Evolutionary conservation across 352 stramenopile genomes (phyloP).

Genomic region (Pythium dissimile): DNA sequence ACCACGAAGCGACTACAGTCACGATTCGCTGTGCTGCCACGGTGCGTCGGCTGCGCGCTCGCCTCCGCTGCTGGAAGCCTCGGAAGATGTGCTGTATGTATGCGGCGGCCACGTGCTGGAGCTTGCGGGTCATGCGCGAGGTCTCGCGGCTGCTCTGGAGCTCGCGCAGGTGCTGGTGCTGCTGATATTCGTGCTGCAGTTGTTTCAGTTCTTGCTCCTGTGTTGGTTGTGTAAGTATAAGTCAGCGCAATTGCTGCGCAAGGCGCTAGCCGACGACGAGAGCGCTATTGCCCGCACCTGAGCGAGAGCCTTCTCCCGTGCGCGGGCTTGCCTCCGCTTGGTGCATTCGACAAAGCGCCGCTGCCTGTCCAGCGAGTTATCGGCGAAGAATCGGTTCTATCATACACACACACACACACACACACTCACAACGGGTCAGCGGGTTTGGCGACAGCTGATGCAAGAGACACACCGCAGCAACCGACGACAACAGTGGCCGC

Average conservation of each 20-base stretch:
- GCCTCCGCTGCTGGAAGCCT: slow-evolving; percentile 15
- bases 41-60: slow-evolving; percentile 4
- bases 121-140: slow-evolving; percentile 51
- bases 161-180: slow-evolving; percentile 27
- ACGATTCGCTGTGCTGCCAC: too few species aligned
- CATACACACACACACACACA: not conserved
- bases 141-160: slow-evolving; percentile 50
- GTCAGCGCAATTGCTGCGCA: too few species aligned
- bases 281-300: slow-evolving; percentile 28
- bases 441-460: too few species aligned
- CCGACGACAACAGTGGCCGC: slow-evolving; percentile 19
- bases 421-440: too few species aligned
- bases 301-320: slow-evolving; percentile 43
- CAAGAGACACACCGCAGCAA: too few species aligned
- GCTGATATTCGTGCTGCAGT: slow-evolving; percentile 47
- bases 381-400: slow-evolving; percentile 69
- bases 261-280: not conserved
- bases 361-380: slow-evolving; percentile 64
- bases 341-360: slow-evolving; percentile 51
- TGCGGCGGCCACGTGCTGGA: slow-evolving; percentile 55
- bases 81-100: slow-evolving; percentile 74
- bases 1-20: too few species aligned
- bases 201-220: slow-evolving; percentile 43
- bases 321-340: slow-evolving; percentile 47
- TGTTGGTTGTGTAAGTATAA: too few species aligned